Base-by-base conservation (phyloP, 2,329 filamentous ascomycete species). In the Aspergillus tanneri region DNA sequence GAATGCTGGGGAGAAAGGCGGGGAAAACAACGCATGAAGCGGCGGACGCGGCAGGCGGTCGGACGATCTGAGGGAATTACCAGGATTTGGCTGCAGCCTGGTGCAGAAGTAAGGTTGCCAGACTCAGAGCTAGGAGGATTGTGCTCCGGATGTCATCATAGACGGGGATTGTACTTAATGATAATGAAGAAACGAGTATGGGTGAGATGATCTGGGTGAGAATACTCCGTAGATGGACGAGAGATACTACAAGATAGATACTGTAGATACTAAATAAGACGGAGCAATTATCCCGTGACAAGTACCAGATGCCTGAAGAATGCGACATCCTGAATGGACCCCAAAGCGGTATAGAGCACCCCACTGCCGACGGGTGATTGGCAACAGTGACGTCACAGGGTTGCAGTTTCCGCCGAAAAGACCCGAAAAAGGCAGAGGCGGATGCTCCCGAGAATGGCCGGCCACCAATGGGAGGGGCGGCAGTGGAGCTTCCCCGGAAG, bases 371-470 rank as follows among this genome's bases (percentile, higher is more conserved):
- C 5, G 14, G 19, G 23, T 16, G 27, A 55, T 53, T 51, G 52
- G 52, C 47, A 43, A 50, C 48, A 43, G 49, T 44, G 28, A 56
- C 63, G 62, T 65, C 63, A 67, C 63, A 53, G 38, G 43, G 61
- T 61, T 61, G 54, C 57, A 61, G 36, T 37, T n/a, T 23, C 6
- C 39, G 43, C 48, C 52, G 46, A 48, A 42, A 32, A 18, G 34
- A 46, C 47, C 51, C 51, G 47, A 47, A 11, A 9, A 16, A 9
- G 12, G 23, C 27, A 34, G 24, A 30, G 27, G 25, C 27, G 35
- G 35, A 46, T 34, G n/a, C 25, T 34, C 43, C 48, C 48, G 48
- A 41, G 47, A 19, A 19, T 39, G 30, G 37, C 19, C 12, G 36
- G 35, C 34, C 7, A 27, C 53, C 53, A 54, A 50, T 56, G 12